Conservation (phyloP, 2,329 filamentous ascomycete genomes). For the Aphanocladium album region DNA sequence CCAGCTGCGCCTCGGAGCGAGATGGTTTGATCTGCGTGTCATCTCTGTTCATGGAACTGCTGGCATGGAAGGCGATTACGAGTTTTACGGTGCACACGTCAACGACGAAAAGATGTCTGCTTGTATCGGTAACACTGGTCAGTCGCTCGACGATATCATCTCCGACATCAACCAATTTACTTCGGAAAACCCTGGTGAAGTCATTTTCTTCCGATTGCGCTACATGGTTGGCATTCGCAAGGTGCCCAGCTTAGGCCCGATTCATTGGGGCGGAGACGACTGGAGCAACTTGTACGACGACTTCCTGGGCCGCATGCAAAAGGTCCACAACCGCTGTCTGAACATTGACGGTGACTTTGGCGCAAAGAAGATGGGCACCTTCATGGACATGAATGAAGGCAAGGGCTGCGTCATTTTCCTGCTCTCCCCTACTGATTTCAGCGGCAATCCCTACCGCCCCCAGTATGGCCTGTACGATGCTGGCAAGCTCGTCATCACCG, state of each 20-base stretch:
- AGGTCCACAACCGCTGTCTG: slow-evolving; percentile 35
- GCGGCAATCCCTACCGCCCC: slow-evolving; percentile 4
- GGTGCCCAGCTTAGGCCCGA: slow-evolving; percentile 19
- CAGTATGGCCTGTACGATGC: background rate
- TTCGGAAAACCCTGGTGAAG: slow-evolving; percentile 35
- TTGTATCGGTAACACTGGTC: slow-evolving; percentile 39
- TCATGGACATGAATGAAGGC: slow-evolving; percentile 27
- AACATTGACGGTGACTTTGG: slow-evolving; percentile 21
- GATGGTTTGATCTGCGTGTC: slow-evolving; percentile 44
- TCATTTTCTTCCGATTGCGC: slow-evolving; percentile 40
- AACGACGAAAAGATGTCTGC: slow-evolving; percentile 27
- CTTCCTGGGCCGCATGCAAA: slow-evolving; percentile 26
- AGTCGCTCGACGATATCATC: slow-evolving; percentile 37
- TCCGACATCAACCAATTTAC: slow-evolving; percentile 41
- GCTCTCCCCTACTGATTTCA: slow-evolving; percentile 19
- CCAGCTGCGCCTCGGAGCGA: slow-evolving; percentile 39
- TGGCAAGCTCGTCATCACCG: slow-evolving; percentile 18
- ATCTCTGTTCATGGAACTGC: slow-evolving; percentile 22
- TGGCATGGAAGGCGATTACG: slow-evolving; percentile 11
- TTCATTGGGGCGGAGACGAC: slow-evolving; percentile 25
- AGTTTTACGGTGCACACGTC: slow-evolving; percentile 39
- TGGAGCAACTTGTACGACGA: slow-evolving; percentile 31
- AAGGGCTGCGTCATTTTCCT: slow-evolving; percentile 29
- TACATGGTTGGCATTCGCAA: slow-evolving; percentile 37
- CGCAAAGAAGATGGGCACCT: slow-evolving; percentile 20